Percentiles rank a stretch among this genome's conserved stretches.
phyloP scores from a whole-genome alignment of 23 red algal genomes.

The Gracilaria domingensis region DNA sequence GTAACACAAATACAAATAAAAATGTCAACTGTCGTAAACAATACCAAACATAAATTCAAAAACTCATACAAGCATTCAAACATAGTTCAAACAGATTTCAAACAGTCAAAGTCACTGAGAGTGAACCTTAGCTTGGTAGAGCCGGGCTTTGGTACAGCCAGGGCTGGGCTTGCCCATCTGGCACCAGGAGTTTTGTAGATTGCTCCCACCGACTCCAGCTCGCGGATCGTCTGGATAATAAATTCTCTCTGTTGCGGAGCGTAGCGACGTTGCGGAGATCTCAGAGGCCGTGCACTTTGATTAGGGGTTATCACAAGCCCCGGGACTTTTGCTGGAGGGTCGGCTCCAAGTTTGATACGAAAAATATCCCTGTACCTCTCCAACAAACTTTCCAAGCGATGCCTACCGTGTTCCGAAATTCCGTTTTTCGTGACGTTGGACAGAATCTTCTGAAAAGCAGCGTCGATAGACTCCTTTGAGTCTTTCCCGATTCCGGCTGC shows the following conservation, averaged over 20 bases:
- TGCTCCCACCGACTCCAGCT: slow-evolving; percentile 21
- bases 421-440: not conserved
- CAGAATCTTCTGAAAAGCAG: not conserved
- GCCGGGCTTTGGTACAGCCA: slow-evolving; percentile 46
- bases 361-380: slow-evolving; percentile 17
- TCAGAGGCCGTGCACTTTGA: not conserved
- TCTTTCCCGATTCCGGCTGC: slow-evolving; percentile 16
- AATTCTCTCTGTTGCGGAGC: slow-evolving; percentile 14
- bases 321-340: slow-evolving; percentile 3
- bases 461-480: no score
- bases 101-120: no score
- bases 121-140: slow-evolving; percentile 11
- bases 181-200: slow-evolving; percentile 11
- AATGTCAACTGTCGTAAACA: no score
- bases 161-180: slow-evolving; percentile 42
- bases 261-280: slow-evolving; percentile 19
- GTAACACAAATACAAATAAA: no score
- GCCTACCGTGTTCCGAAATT: not conserved
- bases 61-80: no score
- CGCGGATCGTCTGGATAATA: slow-evolving; percentile 8
- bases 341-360: slow-evolving; percentile 22
- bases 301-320: not conserved
- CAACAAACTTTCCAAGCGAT: not conserved
- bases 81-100: no score
- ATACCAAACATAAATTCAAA: no score